Conservation (phyloP, 2,329 filamentous ascomycete genomes). For the Talaromyces sp. region DNA sequence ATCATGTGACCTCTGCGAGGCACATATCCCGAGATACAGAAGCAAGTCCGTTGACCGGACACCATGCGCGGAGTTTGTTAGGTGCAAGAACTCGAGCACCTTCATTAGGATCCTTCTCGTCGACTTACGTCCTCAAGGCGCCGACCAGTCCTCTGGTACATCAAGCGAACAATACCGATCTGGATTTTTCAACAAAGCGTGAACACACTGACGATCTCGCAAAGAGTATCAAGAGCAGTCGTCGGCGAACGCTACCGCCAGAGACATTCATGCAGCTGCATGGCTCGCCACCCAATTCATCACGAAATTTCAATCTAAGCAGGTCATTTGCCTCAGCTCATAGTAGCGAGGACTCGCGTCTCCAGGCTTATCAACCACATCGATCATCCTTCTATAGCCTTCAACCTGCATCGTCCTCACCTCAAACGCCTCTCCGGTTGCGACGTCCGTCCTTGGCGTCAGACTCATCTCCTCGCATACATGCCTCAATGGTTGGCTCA, state of each 20-base stretch:
- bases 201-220: conserved; percentile 51
- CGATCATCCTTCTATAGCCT: conserved; percentile 61
- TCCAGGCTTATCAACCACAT: conserved; percentile 74
- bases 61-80: conserved; percentile 16
- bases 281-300: conserved; percentile 37
- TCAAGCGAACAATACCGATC: conserved; percentile 77
- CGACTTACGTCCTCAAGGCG: conserved; percentile 77
- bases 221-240: conserved; percentile 48
- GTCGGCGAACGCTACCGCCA: conserved; percentile 70
- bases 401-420: conserved; percentile 45
- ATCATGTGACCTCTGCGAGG: conserved; percentile 26
- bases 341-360: conserved; percentile 61
- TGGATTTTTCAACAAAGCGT: conserved; percentile 58
- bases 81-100: conserved; percentile 48
- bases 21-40: conserved; percentile 19
- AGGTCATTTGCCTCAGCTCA: conserved; percentile 47
- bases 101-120: conserved; percentile 67
- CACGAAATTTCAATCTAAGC: conserved; percentile 40
- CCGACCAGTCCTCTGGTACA: conserved; percentile 92
- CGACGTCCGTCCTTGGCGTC: conserved; percentile 68
- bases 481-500: conserved; percentile 94
- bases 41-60: conserved; percentile 22
- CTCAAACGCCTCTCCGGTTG: conserved; percentile 40
- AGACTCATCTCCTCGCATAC: conserved; percentile 73
- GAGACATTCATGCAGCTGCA: conserved; percentile 52